These are phyloP conservation scores for Acanthamoeba divionensis DNA, from an alignment of 208 protist genomes.

Conservation along the genomic window DNA sequence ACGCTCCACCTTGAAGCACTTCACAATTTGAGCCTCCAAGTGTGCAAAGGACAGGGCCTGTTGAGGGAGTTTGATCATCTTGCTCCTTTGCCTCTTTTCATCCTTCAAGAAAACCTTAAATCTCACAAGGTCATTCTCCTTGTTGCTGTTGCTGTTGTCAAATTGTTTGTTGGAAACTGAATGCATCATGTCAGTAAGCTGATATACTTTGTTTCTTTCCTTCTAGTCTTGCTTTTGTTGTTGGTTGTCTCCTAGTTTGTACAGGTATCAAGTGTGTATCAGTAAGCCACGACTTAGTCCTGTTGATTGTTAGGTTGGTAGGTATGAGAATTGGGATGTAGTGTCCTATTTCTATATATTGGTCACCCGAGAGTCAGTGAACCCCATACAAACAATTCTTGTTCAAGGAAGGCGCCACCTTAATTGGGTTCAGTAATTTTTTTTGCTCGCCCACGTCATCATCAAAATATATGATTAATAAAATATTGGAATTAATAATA, in stretches of 20 bases:
- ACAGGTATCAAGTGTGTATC: neutral
- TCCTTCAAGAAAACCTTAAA: neutral
- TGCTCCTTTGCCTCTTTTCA: neutral
- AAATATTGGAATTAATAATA: too few relatives aligned
- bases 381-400: too few relatives aligned
- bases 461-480: too few relatives aligned
- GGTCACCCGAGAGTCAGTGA: too few relatives aligned
- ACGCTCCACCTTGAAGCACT: neutral
- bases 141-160: neutral
- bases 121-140: neutral
- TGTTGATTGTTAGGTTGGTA: too few relatives aligned
- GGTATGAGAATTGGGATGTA: too few relatives aligned
- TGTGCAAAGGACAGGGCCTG: neutral
- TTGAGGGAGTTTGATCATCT: neutral
- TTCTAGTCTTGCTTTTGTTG: neutral
- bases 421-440: too few relatives aligned
- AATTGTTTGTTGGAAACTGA: neutral
- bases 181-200: neutral
- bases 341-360: too few relatives aligned
- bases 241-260: neutral
- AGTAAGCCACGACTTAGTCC: conserved; percentile 51
- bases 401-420: too few relatives aligned
- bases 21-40: neutral
- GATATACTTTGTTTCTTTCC: neutral
- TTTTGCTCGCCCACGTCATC: too few relatives aligned